Evolutionary conservation across 2,329 filamentous ascomycete genomes (phyloP), one percentile per base, ranked within the genome.

Genomic region (Alternaria triticimaculans): DNA sequence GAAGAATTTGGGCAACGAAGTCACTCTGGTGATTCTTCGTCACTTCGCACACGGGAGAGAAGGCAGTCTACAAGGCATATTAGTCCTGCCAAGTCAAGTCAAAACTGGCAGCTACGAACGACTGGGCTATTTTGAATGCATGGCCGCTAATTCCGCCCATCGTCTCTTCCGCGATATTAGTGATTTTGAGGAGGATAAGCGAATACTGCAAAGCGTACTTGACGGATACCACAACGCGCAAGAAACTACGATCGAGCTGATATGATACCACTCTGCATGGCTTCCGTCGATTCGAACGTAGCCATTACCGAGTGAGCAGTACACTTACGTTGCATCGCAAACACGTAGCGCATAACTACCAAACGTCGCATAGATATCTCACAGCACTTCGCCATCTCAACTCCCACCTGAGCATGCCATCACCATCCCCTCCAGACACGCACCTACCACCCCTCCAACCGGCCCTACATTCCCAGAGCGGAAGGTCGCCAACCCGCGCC

Each of bases 331-430:
- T 0, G 15, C 33, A 41, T 41, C 4, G 33, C 15, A 4, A 3
- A n/a, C 8, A 41, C 0, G 0, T 3, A n/a, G 4, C 15, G 2
- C 8, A 0, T 9, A 5, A 4, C 0, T 37, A 9, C 9, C 7
- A n/a, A 1, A 3, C 1, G 14, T 37, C 33, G 0, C 6, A 37
- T 37, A 1, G 1, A 37, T 3, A 15, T 5, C 7, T 37, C 30
- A 37, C 30, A 37, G 7, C 30, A 4, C 4, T 37, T 37, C 30
- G 0, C 30, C 0, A 37, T 9, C 14, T 37, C 30, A 33, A 33
- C 30, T 3, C 6, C 12, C 3, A 14, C 11, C 6, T 12, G 28
- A 30, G 28, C 11, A 30, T 30, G 0, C 11, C 28, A 30, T 30
- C 5, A 12, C 28, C 12, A 30, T 33, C 6, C 14, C 33, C 33